These are phyloP conservation scores for Amanita rimosa DNA, from an alignment of 768 basidiomycete species.

Conservation along the genomic window DNA sequence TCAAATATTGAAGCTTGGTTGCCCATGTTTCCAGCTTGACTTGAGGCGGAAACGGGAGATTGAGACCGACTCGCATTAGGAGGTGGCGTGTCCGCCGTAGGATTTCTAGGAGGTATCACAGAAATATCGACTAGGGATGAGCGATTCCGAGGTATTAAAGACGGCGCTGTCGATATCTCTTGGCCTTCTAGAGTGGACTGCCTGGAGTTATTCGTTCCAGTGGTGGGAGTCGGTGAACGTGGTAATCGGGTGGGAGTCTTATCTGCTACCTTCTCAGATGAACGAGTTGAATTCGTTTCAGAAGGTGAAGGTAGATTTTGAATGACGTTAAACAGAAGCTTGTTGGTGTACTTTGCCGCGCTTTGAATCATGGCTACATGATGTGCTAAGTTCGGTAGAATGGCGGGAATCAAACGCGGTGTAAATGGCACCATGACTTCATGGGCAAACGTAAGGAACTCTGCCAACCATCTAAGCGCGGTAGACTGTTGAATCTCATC, in stretches of 20 bases:
- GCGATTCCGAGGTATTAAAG: background rate
- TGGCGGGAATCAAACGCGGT: constrained; percentile 83
- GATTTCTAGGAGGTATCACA: constrained; percentile 21
- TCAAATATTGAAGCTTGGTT: constrained; percentile 21
- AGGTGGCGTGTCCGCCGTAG: constrained; percentile 20
- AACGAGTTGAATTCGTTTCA: constrained; percentile 26
- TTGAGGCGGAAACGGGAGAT: constrained; percentile 45
- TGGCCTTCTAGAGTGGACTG: constrained; percentile 9
- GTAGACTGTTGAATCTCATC: constrained; percentile 93
- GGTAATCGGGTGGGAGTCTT: constrained; percentile 21
- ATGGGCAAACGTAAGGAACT: constrained; percentile 78
- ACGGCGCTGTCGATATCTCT: constrained; percentile 1
- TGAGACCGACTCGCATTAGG: constrained; percentile 41
- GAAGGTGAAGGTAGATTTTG: constrained; percentile 71
- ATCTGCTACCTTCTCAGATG: constrained; percentile 20
- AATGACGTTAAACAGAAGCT: constrained; percentile 74
- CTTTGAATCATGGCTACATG: constrained; percentile 82
- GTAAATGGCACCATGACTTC: constrained; percentile 94
- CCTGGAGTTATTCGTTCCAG: constrained; percentile 8
- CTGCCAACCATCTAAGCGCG: constrained; percentile 87
- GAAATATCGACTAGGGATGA: constrained; percentile 25
- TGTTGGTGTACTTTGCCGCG: constrained; percentile 80
- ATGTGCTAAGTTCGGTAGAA: constrained; percentile 91
- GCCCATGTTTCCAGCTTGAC: constrained; percentile 24
- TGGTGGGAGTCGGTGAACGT: constrained; percentile 47